Conservation (phyloP, 192 early-diverging fungal genomes). For the Lobosporangium transversale region DNA sequence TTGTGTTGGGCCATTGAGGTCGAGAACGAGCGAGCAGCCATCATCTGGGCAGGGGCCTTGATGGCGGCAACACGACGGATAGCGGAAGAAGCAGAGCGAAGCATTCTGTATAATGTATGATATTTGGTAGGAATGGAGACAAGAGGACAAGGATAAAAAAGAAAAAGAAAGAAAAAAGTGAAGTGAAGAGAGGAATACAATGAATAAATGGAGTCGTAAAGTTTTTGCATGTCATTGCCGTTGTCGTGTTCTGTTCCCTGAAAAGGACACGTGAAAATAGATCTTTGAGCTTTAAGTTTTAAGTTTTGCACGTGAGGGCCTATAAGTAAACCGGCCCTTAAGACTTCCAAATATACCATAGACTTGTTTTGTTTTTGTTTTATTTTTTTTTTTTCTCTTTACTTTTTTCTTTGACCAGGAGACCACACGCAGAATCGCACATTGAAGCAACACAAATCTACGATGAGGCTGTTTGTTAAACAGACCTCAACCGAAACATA, state of each 20-base stretch:
- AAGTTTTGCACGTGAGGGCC: no score
- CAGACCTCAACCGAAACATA: constrained; percentile 37
- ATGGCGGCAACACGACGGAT: constrained; percentile 27
- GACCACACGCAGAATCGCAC: constrained; percentile 53
- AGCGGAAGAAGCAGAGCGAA: constrained; percentile 39
- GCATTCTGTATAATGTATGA: constrained; percentile 18
- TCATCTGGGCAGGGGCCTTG: constrained; percentile 38
- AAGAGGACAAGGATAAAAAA: constrained; percentile 6
- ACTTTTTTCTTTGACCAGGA: constrained; percentile 41
- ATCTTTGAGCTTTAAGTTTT: no score
- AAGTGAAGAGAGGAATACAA: constrained; percentile 4
- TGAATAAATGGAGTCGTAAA: background rate
- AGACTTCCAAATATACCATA: no score
- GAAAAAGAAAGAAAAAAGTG: constrained; percentile 7
- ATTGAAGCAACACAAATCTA: constrained; percentile 52
- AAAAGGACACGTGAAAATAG: background rate
- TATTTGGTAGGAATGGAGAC: background rate
- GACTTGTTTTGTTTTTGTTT: no score
- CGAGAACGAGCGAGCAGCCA: constrained; percentile 46
- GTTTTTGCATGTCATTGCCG: background rate
- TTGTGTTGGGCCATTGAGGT: constrained; percentile 34
- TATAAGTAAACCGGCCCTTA: background rate
- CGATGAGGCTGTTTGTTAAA: constrained; percentile 27
- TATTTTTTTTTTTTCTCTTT: constrained; percentile 22
- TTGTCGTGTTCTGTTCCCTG: no score